Evolutionary conservation across 257 asterid genomes (phyloP).

Genomic region (Knoxia roxburghii): DNA sequence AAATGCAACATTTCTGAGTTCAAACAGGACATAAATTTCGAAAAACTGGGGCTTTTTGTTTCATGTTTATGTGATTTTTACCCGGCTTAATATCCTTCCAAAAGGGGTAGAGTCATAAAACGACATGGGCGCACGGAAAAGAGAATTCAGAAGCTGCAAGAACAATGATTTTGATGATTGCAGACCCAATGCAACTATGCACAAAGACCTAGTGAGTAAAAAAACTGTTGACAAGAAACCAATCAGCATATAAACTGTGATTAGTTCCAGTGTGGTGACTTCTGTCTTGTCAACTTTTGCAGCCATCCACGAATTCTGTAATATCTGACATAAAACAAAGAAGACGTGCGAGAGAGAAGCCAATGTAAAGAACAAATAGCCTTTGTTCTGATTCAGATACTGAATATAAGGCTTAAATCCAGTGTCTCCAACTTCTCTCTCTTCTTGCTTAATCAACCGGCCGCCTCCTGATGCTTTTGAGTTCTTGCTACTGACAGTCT

Average conservation of each 20-base stretch:
- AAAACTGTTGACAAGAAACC: slow-evolving; percentile 45
- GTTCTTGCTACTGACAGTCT: slow-evolving; percentile 26
- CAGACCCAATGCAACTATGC: slow-evolving; percentile 59
- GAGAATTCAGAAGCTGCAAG: slow-evolving; percentile 51
- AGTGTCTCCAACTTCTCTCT: slow-evolving; percentile 79
- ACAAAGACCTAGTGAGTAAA: slow-evolving; percentile 48
- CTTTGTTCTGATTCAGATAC: slow-evolving; percentile 64
- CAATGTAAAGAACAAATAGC: slow-evolving; percentile 44
- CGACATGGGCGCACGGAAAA: slow-evolving; percentile 91
- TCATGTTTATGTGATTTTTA: slow-evolving; percentile 19
- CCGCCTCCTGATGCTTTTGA: slow-evolving; percentile 33
- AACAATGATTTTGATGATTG: slow-evolving; percentile 67
- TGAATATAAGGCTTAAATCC: slow-evolving; percentile 73
- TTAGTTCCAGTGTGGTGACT: slow-evolving; percentile 45
- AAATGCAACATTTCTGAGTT: slow-evolving; percentile 10
- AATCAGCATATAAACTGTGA: slow-evolving; percentile 61
- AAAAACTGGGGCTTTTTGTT: not conserved
- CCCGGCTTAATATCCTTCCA: slow-evolving; percentile 93
- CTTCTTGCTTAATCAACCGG: slow-evolving; percentile 84
- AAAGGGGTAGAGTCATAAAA: slow-evolving; percentile 94
- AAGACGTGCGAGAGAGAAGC: slow-evolving; percentile 50
- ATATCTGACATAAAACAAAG: slow-evolving; percentile 47
- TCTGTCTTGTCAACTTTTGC: slow-evolving; percentile 63
- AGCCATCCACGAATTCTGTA: slow-evolving; percentile 92
- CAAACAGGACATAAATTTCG: not conserved